Evolutionary conservation across 257 asterid species (phyloP).

Genomic region (Solanum microdontum): DNA sequence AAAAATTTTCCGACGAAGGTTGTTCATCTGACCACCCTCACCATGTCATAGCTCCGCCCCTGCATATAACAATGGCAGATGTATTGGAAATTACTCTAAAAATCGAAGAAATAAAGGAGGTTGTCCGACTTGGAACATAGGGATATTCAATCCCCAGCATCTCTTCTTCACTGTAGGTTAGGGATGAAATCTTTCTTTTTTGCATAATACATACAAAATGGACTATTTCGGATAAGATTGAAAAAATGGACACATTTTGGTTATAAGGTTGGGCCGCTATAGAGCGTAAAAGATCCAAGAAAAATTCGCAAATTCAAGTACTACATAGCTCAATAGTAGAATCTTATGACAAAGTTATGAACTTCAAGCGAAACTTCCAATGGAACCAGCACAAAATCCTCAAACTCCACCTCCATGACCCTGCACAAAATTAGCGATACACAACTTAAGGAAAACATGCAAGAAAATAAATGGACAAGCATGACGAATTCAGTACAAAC

Average conservation of each 20-base stretch:
- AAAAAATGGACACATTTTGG: not conserved
- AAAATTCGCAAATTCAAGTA: not conserved
- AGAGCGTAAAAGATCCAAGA: not conserved
- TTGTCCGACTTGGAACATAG: not conserved
- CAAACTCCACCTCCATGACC: not conserved
- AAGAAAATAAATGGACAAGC: not conserved
- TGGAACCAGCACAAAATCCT: not conserved
- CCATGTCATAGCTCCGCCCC: no score
- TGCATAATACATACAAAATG: not conserved
- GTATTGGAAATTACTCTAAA: not conserved
- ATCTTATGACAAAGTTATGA: not conserved
- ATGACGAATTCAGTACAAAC: not conserved
- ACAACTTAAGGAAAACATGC: not conserved
- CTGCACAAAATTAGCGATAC: not conserved
- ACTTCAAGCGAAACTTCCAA: not conserved
- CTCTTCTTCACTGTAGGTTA: not conserved
- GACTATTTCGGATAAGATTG: not conserved
- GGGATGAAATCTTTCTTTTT: not conserved
- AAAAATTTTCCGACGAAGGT: no score
- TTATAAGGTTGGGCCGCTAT: not conserved
- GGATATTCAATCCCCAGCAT: not conserved
- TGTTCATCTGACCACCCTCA: no score
- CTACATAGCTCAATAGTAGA: not conserved
- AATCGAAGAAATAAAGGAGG: not conserved
- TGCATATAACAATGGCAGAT: not conserved